Percentiles rank a stretch among this genome's conserved stretches.
Conservation (phyloP, 805 yeast genomes). For the Tetrapisispora fleetii region DNA sequence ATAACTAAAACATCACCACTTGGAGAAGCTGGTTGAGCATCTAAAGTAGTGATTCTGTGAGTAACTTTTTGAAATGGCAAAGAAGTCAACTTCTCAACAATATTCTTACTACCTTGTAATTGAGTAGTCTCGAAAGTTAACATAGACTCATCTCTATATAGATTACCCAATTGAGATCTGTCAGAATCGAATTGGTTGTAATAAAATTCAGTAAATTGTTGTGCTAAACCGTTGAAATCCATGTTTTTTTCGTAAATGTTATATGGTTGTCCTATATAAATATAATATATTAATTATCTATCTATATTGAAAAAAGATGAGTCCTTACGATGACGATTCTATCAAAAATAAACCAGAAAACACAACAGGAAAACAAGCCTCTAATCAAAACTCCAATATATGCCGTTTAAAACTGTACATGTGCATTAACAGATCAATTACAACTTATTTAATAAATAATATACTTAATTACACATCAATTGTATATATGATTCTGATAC, state of each 20-base stretch:
- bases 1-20: constrained; percentile 87
- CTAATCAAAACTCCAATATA: too few species aligned
- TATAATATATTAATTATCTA: background rate
- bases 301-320: background rate
- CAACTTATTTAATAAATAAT: too few species aligned
- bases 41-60: constrained; percentile 89
- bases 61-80: constrained; percentile 88
- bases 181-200: constrained; percentile 91
- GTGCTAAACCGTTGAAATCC: constrained; percentile 40
- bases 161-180: constrained; percentile 83
- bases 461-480: too few species aligned
- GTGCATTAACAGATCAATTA: too few species aligned
- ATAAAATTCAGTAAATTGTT: constrained; percentile 89
- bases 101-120: constrained; percentile 86
- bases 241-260: background rate
- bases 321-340: too few species aligned
- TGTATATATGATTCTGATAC: too few species aligned
- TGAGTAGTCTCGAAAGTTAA: constrained; percentile 91
- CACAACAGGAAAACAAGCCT: too few species aligned
- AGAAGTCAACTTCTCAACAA: constrained; percentile 82
- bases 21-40: constrained; percentile 96
- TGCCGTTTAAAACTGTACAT: too few species aligned
- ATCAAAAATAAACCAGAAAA: too few species aligned
- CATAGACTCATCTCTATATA: constrained; percentile 96
- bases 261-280: too few species aligned